Base-by-base conservation (phyloP, 1,284 basidiomycete genomes). In the Lignosus rhinocerotis region DNA sequence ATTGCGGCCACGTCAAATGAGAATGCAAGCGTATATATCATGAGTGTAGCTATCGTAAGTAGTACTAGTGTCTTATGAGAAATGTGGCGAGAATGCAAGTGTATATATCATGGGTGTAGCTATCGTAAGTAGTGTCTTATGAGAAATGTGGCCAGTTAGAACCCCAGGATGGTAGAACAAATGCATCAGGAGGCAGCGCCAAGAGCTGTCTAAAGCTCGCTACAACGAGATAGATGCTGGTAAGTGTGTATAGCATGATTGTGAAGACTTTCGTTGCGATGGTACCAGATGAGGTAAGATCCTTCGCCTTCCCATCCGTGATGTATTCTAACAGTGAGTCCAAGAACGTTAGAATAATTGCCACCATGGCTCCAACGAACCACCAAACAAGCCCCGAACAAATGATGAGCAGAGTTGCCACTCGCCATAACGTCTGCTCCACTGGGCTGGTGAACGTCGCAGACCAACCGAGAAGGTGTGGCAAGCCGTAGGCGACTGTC, bases 71-170 rank as follows among this genome's bases (percentile, higher is more conserved):
- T n/a, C n/a, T n/a, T n/a, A n/a, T n/a, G n/a, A n/a, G n/a, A n/a
- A n/a, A n/a, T n/a, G n/a, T n/a, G n/a, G n/a, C n/a, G n/a, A n/a
- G n/a, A n/a, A n/a, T n/a, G n/a, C n/a, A n/a, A n/a, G n/a, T n/a
- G n/a, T n/a, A n/a, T n/a, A n/a, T n/a, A n/a, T n/a, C n/a, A n/a
- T n/a, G n/a, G n/a, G n/a, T n/a, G n/a, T n/a, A n/a, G n/a, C n/a
- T n/a, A n/a, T n/a, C n/a, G n/a, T n/a, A n/a, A n/a, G n/a, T n/a
- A n/a, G n/a, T n/a, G 36, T 12, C 16, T 50, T 36, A 58, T 3
- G 56, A 58, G 33, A 58, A 49, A 31, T 58, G 56, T 14, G 56
- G 56, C 44, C 34, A 53, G 47, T 49, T 53, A 21, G 47, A 34
- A 11, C 51, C 46, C 56, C 45, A 58, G n/a, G 51, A 58, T 10